Evolutionary conservation across 2,329 filamentous ascomycete genomes (phyloP).

Genomic region (Lachnellula cervina): DNA sequence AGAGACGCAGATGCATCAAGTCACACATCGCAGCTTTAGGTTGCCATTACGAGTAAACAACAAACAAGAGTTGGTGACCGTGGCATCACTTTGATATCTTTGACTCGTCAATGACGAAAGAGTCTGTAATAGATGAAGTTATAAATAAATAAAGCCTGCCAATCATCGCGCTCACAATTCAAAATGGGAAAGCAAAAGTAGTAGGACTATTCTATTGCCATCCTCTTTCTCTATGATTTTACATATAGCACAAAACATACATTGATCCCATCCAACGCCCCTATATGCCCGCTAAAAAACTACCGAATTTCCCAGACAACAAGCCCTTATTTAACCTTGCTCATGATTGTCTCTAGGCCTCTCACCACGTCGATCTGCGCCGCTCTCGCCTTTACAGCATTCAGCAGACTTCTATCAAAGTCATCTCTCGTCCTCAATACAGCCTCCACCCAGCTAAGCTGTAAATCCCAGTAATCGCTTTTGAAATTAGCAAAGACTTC

Average conservation of each 20-base stretch:
- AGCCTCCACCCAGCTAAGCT: conserved; percentile 92
- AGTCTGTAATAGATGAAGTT: no score
- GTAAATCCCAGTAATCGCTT: conserved; percentile 83
- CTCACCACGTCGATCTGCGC: conserved; percentile 77
- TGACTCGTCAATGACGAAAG: no score
- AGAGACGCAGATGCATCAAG: no score
- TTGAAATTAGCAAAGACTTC: conserved; percentile 83
- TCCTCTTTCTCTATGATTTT: not conserved
- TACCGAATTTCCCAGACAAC: not conserved
- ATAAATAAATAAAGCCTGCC: no score
- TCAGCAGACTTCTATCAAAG: conserved; percentile 87
- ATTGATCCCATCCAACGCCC: not conserved
- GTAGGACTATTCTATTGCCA: not conserved
- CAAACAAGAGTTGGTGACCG: no score
- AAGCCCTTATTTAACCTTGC: conserved; percentile 66
- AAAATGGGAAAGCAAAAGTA: not conserved
- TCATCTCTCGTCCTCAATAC: conserved; percentile 84
- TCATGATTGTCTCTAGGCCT: conserved; percentile 89
- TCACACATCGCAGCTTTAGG: no score
- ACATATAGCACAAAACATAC: not conserved
- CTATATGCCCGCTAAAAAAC: conserved; percentile 9
- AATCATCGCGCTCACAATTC: no score
- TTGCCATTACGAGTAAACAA: no score
- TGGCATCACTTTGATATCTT: no score
- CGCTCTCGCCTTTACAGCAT: conserved; percentile 80